phyloP scores from a whole-genome alignment of 2,329 filamentous ascomycete genomes.

The Atkinsonella texensis region DNA sequence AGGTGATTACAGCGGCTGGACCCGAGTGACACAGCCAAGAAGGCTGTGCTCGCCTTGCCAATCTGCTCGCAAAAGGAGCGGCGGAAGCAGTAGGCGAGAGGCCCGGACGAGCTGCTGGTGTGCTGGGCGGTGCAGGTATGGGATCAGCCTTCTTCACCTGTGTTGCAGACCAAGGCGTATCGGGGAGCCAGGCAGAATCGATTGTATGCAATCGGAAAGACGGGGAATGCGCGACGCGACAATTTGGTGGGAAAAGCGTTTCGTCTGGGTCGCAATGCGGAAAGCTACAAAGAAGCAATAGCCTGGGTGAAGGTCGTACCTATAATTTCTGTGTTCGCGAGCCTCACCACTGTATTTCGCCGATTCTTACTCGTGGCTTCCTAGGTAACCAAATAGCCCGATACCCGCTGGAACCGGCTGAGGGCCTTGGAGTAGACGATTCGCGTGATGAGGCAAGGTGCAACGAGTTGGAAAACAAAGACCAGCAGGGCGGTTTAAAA shows the following conservation, averaged over 20 bases:
- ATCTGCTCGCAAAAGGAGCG: not conserved
- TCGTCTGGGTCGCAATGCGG: not conserved
- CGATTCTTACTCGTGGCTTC: not conserved
- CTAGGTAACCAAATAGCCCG: not conserved
- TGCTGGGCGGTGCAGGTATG: too few relatives aligned
- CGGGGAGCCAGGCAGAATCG: too few relatives aligned
- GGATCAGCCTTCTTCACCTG: not conserved
- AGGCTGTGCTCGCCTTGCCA: not conserved
- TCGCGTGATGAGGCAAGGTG: not conserved
- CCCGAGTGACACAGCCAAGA: not conserved
- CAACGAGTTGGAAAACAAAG: not conserved
- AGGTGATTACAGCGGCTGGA: not conserved
- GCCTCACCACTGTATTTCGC: not conserved
- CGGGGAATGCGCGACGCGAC: not conserved
- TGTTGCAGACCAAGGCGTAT: not conserved
- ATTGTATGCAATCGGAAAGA: too few relatives aligned
- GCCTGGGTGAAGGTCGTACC: not conserved
- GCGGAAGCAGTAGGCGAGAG: not conserved
- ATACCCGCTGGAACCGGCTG: not conserved
- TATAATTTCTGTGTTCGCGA: not conserved
- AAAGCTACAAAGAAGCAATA: not conserved
- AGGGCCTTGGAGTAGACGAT: not conserved
- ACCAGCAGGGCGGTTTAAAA: not conserved
- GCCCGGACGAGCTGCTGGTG: too few relatives aligned
- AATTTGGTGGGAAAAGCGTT: not conserved